Percentiles rank a stretch among this genome's conserved stretches.
Conservation (phyloP, 1,139 yeast species). For the Taphrina sp. region DNA sequence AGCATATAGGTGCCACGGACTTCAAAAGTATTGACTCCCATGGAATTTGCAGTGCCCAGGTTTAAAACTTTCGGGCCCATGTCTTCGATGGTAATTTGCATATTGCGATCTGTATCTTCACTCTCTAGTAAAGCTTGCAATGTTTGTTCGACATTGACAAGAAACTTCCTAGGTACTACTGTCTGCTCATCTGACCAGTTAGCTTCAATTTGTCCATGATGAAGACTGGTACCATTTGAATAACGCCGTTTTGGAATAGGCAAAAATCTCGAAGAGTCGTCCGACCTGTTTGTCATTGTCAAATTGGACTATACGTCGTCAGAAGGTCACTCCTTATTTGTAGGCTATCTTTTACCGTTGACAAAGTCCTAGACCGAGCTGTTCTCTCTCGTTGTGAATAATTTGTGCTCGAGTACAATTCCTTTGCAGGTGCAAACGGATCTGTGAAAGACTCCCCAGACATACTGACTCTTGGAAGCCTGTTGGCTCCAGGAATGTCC, state of each 20-base stretch:
- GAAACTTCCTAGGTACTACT: conserved; percentile 53
- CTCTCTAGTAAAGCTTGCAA: conserved; percentile 63
- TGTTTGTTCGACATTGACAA: conserved; percentile 75
- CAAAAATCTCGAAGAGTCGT: too few species aligned
- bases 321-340: too few species aligned
- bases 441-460: conserved; percentile 2
- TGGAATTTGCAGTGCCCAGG: conserved; percentile 62
- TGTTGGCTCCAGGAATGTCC: too few species aligned
- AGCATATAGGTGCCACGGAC: conserved; percentile 90
- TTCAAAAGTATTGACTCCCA: conserved; percentile 47
- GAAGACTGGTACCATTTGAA: conserved; percentile 9
- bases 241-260: conserved; percentile 18
- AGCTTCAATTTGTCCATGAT: background rate
- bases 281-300: too few species aligned
- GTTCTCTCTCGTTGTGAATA: conserved; percentile 23
- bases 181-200: conserved; percentile 8
- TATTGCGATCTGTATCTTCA: conserved; percentile 85
- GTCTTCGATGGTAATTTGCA: conserved; percentile 88
- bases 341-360: too few species aligned
- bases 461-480: too few species aligned
- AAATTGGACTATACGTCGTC: too few species aligned
- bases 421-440: conserved; percentile 24
- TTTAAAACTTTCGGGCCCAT: conserved; percentile 85
- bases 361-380: conserved; percentile 16
- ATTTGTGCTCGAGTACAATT: conserved; percentile 25